phyloP scores from a whole-genome alignment of 2,329 filamentous ascomycete genomes.

The Hypoxylon sp. region DNA sequence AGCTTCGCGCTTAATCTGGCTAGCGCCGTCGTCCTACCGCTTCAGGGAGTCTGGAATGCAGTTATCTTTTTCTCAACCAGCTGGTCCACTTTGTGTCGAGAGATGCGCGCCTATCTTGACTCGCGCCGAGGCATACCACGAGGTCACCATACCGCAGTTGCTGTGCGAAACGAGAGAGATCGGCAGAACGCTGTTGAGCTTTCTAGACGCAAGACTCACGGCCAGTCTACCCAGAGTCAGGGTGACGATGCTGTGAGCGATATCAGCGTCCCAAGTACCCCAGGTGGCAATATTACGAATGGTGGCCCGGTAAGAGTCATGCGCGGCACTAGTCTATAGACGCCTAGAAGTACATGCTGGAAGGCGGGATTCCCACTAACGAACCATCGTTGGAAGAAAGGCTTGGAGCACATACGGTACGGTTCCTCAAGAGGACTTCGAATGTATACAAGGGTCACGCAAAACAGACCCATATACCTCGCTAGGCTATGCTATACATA shows the following conservation, averaged over 20 bases:
- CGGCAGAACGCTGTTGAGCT: conserved; percentile 48
- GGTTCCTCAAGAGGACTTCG: neutral
- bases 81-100: conserved; percentile 60
- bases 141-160: conserved; percentile 48
- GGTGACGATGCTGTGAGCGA: conserved; percentile 45
- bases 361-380: neutral
- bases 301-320: conserved; percentile 48
- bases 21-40: conserved; percentile 79
- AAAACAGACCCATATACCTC: neutral
- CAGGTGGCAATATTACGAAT: conserved; percentile 13
- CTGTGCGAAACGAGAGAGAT: conserved; percentile 52
- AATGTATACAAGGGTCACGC: neutral
- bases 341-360: neutral
- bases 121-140: conserved; percentile 48
- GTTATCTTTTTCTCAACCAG: conserved; percentile 82
- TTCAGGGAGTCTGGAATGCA: conserved; percentile 86
- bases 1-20: conserved; percentile 78
- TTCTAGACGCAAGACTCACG: conserved; percentile 23
- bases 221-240: neutral
- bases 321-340: conserved; percentile 39
- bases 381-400: neutral
- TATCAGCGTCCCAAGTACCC: conserved; percentile 27
- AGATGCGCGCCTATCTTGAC: conserved; percentile 44
- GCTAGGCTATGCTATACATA: conserved; percentile 1
- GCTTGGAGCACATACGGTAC: neutral